Percentiles rank a stretch among this genome's conserved stretches.
Conservation (phyloP, 441 rosid species). For the Populus tomentosa region DNA sequence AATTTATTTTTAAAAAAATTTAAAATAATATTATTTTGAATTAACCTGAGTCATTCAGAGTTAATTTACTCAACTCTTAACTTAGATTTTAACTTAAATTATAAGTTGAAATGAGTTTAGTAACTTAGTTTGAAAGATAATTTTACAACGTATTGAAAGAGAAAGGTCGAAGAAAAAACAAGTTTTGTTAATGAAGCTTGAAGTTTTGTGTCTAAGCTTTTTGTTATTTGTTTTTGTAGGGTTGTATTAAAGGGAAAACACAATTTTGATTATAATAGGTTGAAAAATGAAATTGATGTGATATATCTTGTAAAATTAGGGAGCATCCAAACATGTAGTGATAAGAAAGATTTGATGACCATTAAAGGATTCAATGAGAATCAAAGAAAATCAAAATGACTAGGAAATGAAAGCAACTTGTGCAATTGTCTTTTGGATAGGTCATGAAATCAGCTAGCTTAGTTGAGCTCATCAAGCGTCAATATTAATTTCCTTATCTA, state of each 20-base stretch:
- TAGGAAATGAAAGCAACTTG: background rate
- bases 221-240: background rate
- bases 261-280: background rate
- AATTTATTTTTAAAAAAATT: too few species aligned
- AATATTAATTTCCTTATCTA: too few species aligned
- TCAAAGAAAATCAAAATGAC: background rate
- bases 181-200: constrained; percentile 3
- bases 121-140: too few species aligned
- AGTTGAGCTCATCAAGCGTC: too few species aligned
- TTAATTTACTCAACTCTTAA: too few species aligned
- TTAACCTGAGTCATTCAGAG: too few species aligned
- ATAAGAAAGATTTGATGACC: background rate
- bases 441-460: too few species aligned
- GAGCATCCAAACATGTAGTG: background rate
- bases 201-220: background rate
- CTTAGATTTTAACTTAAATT: too few species aligned
- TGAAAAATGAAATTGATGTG: background rate
- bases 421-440: too few species aligned
- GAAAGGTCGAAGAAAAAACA: background rate
- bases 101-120: too few species aligned
- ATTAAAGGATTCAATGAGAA: background rate
- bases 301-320: background rate
- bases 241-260: background rate
- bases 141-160: too few species aligned
- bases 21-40: too few species aligned